Percentiles rank a stretch among this genome's conserved stretches.
phyloP scores from a whole-genome alignment of 495 filamentous ascomycete genomes.

The Penicillium atrosanguineum region DNA sequence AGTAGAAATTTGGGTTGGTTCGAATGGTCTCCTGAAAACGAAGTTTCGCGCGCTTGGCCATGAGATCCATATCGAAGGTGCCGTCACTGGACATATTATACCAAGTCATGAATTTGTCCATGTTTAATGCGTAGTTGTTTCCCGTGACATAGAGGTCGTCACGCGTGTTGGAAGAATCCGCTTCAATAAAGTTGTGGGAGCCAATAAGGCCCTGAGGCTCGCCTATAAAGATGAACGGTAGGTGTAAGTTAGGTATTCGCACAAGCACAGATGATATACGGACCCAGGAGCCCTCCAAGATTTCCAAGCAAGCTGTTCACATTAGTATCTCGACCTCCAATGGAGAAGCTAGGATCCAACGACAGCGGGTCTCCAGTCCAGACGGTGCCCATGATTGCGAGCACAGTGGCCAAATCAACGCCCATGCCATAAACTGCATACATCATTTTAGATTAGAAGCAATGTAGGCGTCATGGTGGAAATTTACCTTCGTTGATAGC shows the following conservation, averaged over 20 bases:
- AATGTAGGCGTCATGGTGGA: too few species aligned
- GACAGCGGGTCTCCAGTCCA: conserved; percentile 48
- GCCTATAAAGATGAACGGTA: conserved; percentile 12
- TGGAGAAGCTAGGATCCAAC: conserved; percentile 39
- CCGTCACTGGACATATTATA: conserved; percentile 36
- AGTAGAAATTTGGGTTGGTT: conserved; percentile 55
- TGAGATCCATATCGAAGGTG: conserved; percentile 37
- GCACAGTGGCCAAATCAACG: conserved; percentile 47
- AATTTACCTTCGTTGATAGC: conserved; percentile 31
- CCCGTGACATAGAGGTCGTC: conserved; percentile 51
- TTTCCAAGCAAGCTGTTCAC: conserved; percentile 33
- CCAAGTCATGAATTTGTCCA: conserved; percentile 41
- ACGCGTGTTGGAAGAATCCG: conserved; percentile 53
- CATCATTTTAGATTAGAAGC: background rate
- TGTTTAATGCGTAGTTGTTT: conserved; percentile 39
- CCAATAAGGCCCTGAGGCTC: conserved; percentile 47
- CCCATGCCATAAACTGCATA: conserved; percentile 48
- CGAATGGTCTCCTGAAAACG: conserved; percentile 47
- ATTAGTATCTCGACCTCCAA: conserved; percentile 29
- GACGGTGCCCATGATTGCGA: conserved; percentile 49
- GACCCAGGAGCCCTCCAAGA: conserved; percentile 27
- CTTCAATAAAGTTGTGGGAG: conserved; percentile 57
- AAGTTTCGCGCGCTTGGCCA: conserved; percentile 32
- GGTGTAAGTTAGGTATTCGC: background rate
- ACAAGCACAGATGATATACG: background rate